Conservation (phyloP, 176 grass and related monocot species). For the Hyparrhenia diplandra region DNA sequence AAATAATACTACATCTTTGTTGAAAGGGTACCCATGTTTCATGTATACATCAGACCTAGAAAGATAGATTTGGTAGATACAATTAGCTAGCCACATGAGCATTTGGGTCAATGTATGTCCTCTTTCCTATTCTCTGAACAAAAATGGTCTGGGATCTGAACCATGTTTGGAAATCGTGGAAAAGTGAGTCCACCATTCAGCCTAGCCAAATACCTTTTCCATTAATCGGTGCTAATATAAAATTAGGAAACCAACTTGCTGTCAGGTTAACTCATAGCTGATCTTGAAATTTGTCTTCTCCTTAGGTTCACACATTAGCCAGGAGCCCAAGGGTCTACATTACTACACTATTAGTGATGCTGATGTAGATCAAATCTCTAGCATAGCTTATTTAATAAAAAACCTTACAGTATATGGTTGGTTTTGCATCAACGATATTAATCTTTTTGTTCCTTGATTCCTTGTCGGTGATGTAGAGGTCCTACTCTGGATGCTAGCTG, state of each 20-base stretch:
- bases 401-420: neutral
- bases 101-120: too few species aligned
- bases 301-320: too few species aligned
- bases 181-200: neutral
- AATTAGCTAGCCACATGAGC: too few species aligned
- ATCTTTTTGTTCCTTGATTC: slow-evolving; percentile 18
- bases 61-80: too few species aligned
- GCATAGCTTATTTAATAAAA: neutral
- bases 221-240: neutral
- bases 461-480: slow-evolving; percentile 51
- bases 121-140: neutral
- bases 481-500: slow-evolving; percentile 67
- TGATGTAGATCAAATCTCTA: neutral
- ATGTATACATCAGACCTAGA: too few species aligned
- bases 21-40: too few species aligned
- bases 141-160: neutral
- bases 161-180: neutral
- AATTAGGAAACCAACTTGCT: neutral
- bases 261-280: neutral
- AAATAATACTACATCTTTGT: too few species aligned
- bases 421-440: neutral
- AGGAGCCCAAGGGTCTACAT: neutral
- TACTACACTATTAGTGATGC: neutral
- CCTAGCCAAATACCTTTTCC: neutral
- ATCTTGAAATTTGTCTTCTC: neutral